phyloP scores from a whole-genome alignment of 1,284 basidiomycete genomes.

The Cryptococcus amylolentus region DNA sequence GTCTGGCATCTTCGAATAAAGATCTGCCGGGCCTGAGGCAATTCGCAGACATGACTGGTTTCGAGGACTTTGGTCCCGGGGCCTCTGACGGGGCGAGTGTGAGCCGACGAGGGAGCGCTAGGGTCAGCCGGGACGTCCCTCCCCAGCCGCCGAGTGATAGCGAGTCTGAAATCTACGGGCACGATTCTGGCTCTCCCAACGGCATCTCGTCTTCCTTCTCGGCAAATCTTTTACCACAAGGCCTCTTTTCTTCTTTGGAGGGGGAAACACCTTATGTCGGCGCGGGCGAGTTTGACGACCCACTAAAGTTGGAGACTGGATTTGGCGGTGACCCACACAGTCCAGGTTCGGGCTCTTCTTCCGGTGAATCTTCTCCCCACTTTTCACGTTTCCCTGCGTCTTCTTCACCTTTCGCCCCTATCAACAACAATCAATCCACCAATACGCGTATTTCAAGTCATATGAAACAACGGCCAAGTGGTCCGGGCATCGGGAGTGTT shows the following conservation, averaged over 20 bases:
- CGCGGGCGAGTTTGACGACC: conserved; percentile 22
- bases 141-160: conserved; percentile 22
- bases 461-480: neutral
- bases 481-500: neutral
- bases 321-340: neutral
- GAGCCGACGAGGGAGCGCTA: conserved; percentile 1
- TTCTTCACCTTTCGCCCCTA: neutral
- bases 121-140: neutral
- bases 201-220: conserved; percentile 49
- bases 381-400: neutral
- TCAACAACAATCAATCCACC: neutral
- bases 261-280: conserved; percentile 42
- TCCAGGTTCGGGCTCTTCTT: conserved; percentile 2
- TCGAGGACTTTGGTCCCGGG: conserved; percentile 50
- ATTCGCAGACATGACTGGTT: conserved; percentile 38
- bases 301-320: conserved; percentile 17
- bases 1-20: conserved; percentile 22
- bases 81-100: conserved; percentile 8
- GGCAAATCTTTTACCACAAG: conserved; percentile 47
- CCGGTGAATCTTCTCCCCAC: conserved; percentile 3
- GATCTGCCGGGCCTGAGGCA: conserved; percentile 21
- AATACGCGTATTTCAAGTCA: neutral
- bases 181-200: conserved; percentile 46
- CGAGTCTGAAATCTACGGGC: conserved; percentile 33
- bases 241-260: conserved; percentile 48